Evolutionary conservation across 257 asterid genomes (phyloP), one percentile per base, ranked within the genome.

Genomic region (Solanum lignicaule): DNA sequence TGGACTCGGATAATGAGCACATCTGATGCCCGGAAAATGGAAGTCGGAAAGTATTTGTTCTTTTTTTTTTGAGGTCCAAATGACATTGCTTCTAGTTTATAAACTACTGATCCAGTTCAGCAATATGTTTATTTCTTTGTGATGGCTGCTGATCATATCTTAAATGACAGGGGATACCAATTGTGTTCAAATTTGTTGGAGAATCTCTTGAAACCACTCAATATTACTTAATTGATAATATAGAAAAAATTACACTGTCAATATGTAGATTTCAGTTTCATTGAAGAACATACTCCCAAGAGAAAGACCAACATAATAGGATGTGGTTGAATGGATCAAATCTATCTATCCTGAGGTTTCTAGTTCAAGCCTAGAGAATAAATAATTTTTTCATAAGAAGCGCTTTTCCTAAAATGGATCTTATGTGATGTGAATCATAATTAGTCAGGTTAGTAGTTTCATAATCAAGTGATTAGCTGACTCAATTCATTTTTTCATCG

Each of bases 321-420:
- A 58, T 58, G 66, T 58, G 66, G 25, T 58, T 58, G 25, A 58
- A 58, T 18, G 9, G 0, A 55, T 18, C 4, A 55, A 55, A 55
- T 55, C 4, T 55, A 58, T 58, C 25, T 21, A 0, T 58, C 66
- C 1, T 9, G 11, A 58, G 0, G 66, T 58, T 58, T 58, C 66
- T 58, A 58, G 5, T 20, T 20, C 25, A 5, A 58, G 5, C 9
- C 25, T 58, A 55, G 62, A 18, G 10, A 0, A 52, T 18, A 0
- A 52, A 52, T 0, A 52, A 2, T 0, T 52, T 52, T 52, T 52
- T 52, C 0, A 52, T 52, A 6, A 55, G n/a, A 20, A 55, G 25
- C 7, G 2, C 0, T 55, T 55, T 20, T 18, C 66, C 11, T 58
- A 6, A 55, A 0, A 7, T 0, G 25, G 5, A 55, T 20, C 4